Conservation (phyloP, 1,139 yeast species). For the Candida mesenterica region DNA sequence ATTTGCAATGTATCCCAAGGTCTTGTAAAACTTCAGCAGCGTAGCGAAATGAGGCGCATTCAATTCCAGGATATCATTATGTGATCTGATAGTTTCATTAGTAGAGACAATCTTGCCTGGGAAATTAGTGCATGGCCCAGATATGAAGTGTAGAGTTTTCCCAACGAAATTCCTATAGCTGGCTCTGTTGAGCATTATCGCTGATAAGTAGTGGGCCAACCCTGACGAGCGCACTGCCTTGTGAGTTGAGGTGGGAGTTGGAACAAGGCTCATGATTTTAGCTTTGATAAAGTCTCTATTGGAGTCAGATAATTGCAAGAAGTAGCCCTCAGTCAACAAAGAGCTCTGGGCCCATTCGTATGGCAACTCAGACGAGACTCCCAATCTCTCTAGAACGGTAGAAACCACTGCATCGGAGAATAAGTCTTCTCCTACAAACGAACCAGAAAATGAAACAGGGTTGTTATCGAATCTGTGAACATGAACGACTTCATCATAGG, state of each 20-base stretch:
- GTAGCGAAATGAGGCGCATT: constrained; percentile 25
- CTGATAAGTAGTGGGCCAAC: constrained; percentile 26
- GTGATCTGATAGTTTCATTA: constrained; percentile 27
- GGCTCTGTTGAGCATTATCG: constrained; percentile 20
- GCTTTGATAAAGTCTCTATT: constrained; percentile 9
- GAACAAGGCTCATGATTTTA: constrained; percentile 19
- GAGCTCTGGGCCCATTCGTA: constrained; percentile 13
- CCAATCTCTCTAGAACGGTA: constrained; percentile 12
- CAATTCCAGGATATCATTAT: constrained; percentile 32
- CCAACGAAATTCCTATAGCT: constrained; percentile 24
- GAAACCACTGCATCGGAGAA: constrained; percentile 6
- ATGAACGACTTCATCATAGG: constrained; percentile 30
- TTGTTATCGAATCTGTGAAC: constrained; percentile 19
- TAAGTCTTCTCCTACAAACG: constrained; percentile 1
- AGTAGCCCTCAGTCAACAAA: constrained; percentile 8
- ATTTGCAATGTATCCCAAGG: constrained; percentile 29
- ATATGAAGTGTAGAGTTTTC: constrained; percentile 26
- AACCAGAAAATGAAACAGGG: constrained; percentile 1
- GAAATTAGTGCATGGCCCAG: constrained; percentile 36
- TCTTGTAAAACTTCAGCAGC: constrained; percentile 28
- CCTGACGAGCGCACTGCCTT: constrained; percentile 37
- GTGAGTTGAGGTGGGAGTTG: constrained; percentile 25
- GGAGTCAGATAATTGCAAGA: constrained; percentile 6
- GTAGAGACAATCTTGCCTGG: constrained; percentile 34
- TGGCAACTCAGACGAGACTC: constrained; percentile 5